Percentiles rank a stretch among this genome's conserved stretches.
These are phyloP conservation scores for Penicillium antarcticum DNA, from an alignment of 495 filamentous ascomycete species.

Conservation along the genomic window DNA sequence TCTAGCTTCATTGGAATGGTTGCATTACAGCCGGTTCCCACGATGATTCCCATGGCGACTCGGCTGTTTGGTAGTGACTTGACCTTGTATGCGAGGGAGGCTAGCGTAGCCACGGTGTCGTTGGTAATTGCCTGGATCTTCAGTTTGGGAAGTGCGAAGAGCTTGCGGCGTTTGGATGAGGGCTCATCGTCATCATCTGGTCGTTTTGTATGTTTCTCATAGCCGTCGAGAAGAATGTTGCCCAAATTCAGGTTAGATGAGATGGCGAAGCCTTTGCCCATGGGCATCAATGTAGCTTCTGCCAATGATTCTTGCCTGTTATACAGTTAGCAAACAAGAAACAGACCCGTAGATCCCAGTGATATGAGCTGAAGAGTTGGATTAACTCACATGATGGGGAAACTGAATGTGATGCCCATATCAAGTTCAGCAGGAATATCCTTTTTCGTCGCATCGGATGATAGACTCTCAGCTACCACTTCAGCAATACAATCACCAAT, in stretches of 20 bases:
- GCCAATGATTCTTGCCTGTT: constrained; percentile 69
- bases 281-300: constrained; percentile 76
- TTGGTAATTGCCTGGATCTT: constrained; percentile 77
- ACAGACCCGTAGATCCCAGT: not conserved
- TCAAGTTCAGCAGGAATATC: constrained; percentile 55
- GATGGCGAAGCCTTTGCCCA: constrained; percentile 87
- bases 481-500: constrained; percentile 73
- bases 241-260: constrained; percentile 69
- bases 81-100: constrained; percentile 67
- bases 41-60: constrained; percentile 77
- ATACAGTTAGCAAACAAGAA: constrained; percentile 10
- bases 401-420: constrained; percentile 83
- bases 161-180: constrained; percentile 42
- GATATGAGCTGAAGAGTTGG: not conserved
- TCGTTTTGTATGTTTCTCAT: constrained; percentile 55
- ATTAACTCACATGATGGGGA: constrained; percentile 69
- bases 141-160: constrained; percentile 58
- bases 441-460: constrained; percentile 39
- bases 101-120: constrained; percentile 75
- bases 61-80: constrained; percentile 63
- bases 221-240: constrained; percentile 63
- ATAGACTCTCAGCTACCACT: constrained; percentile 58
- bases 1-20: constrained; percentile 68
- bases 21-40: constrained; percentile 81
- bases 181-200: constrained; percentile 44